These are phyloP conservation scores for Mucor sp. DNA, from an alignment of 371 early-diverging fungal genomes.

Conservation along the genomic window DNA sequence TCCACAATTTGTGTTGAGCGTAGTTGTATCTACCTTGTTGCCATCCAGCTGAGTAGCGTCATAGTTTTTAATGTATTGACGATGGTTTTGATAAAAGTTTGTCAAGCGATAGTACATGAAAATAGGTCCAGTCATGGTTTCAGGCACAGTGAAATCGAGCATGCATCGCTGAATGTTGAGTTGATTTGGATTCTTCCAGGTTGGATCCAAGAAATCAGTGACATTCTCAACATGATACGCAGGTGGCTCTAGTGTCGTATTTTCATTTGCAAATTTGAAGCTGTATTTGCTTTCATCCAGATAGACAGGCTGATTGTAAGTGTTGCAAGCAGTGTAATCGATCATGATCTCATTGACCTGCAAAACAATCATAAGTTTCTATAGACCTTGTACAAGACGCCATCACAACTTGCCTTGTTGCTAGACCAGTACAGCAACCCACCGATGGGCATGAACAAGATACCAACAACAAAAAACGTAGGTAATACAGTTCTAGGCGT, in stretches of 20 bases:
- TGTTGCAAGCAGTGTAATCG: conserved; percentile 88
- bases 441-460: conserved; percentile 92
- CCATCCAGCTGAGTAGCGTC: conserved; percentile 87
- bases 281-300: conserved; percentile 27
- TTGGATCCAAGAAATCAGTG: conserved; percentile 31
- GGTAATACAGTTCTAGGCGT: conserved; percentile 95
- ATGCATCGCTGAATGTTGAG: conserved; percentile 62
- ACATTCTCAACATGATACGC: conserved; percentile 34
- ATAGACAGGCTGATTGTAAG: conserved; percentile 34
- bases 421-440: conserved; percentile 75
- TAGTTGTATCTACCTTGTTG: conserved; percentile 12
- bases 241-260: conserved; percentile 28
- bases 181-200: conserved; percentile 47
- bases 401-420: conserved; percentile 48
- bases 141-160: conserved; percentile 74
- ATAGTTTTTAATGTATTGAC: conserved; percentile 92
- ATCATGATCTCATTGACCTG: conserved; percentile 80
- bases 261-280: conserved; percentile 17
- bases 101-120: conserved; percentile 95
- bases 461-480: conserved; percentile 88
- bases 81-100: conserved; percentile 98
- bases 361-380: not conserved
- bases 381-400: not conserved
- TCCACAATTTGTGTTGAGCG: conserved; percentile 39
- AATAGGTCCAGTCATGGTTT: conserved; percentile 73